Base-by-base conservation (phyloP, 441 rosid genomes). In the Gossypium lobatum region DNA sequence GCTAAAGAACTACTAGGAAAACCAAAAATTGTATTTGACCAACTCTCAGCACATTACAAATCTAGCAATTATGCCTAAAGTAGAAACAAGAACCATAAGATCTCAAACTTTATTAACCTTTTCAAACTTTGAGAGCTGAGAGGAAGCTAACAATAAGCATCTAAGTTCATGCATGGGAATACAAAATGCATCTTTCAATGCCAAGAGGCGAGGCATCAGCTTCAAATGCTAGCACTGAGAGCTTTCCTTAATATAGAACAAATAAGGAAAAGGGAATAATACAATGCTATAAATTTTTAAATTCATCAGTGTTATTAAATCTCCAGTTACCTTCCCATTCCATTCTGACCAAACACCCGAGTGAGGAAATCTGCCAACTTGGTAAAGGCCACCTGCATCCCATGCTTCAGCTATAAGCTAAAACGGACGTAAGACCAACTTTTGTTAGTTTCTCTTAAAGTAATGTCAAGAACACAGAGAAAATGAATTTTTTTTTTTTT, bases 281-380 rank as follows among this genome's bases (percentile, higher is more conserved):
- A 71, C 16, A 21, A 64, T 45, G 50, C 53, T 21, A 13, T 60
- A 31, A 39, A 46, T 21, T 64, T 8, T n/a, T 39, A 8, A 58
- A 67, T 59, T 46, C 42, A 16, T 39, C 25, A 1, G 52, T 70
- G 64, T 37, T 18, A 48, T 46, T 48, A 28, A 10, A 16, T 68
- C 60, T 31, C 75, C 28, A 63, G 39, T 64, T 46, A 67, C 99
- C 98, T 95, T 93, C 70, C 99, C 99, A 78, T 95, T 95, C 99
- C 99, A 95, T 76, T 95, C 99, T 16, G 97, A 95, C 99, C 99
- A 95, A 75, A 91, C 84, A 55, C 92, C 87, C 99, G 98, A 93
- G 82, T 93, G 97, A 72, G 99, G 98, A 87, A 93, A 95, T 48
- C 55, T 79, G 80, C 99, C 99, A 82, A 95, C 98, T 89, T 93